Conservation (phyloP, 176 grass and related monocot species). For the Bolboschoenus planiculmis region DNA sequence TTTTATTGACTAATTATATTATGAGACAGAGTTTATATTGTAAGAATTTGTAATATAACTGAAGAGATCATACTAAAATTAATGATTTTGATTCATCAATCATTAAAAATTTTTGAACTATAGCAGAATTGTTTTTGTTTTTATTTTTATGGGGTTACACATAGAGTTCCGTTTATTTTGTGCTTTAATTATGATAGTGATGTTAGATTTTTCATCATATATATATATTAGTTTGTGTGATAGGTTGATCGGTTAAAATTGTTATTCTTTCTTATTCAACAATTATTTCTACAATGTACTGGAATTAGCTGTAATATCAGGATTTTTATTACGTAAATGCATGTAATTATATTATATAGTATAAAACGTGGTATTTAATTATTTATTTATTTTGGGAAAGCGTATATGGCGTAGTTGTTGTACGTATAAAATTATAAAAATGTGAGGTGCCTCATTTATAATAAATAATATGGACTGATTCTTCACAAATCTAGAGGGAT, state of each 20-base stretch:
- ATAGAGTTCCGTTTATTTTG: no score
- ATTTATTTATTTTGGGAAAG: not conserved
- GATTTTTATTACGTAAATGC: not conserved
- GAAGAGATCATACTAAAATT: no score
- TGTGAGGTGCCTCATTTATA: not conserved
- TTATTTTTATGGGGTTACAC: no score
- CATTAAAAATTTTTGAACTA: no score
- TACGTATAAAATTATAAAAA: not conserved
- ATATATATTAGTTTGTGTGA: no score
- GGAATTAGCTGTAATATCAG: not conserved
- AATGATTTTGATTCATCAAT: no score
- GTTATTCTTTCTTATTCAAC: not conserved
- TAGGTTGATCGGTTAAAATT: not conserved
- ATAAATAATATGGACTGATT: not conserved
- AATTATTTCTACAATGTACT: not conserved
- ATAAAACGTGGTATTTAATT: not conserved
- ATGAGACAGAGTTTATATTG: no score
- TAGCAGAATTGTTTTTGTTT: no score
- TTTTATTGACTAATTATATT: no score
- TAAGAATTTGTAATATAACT: no score
- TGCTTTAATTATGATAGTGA: not conserved
- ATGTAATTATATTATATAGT: not conserved
- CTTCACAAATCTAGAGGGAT: not conserved
- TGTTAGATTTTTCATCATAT: not conserved
- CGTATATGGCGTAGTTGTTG: not conserved